These are phyloP conservation scores for Microsporum canis DNA, from an alignment of 2,329 filamentous ascomycete species.

Conservation along the genomic window DNA sequence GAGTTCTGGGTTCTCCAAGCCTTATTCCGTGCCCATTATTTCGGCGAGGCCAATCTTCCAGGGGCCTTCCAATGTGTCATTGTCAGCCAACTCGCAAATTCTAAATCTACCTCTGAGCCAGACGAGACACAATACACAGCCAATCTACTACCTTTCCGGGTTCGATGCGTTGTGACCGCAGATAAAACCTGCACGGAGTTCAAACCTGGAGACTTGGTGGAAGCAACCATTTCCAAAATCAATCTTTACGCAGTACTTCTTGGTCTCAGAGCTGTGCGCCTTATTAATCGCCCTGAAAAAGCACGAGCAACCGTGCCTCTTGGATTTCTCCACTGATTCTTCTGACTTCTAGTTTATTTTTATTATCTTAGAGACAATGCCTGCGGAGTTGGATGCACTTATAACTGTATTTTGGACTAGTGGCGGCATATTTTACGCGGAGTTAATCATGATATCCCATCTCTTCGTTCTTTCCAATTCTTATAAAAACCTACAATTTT, in stretches of 20 bases:
- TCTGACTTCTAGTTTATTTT: background rate
- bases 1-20: conserved; percentile 44
- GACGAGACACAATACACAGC: conserved; percentile 11
- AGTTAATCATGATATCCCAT: background rate
- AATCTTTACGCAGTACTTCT: conserved; percentile 15
- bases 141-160: conserved; percentile 15
- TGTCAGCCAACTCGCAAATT: conserved; percentile 23
- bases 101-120: conserved; percentile 8
- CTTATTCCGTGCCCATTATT: conserved; percentile 48
- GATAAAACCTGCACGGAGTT: conserved; percentile 7
- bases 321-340: conserved; percentile 7
- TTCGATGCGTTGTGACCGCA: conserved; percentile 14
- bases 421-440: background rate
- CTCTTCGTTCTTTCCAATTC: background rate
- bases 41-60: conserved; percentile 42
- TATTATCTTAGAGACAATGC: background rate
- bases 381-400: background rate
- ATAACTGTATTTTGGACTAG: background rate
- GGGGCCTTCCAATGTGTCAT: conserved; percentile 33
- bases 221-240: conserved; percentile 13
- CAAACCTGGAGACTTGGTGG: conserved; percentile 14
- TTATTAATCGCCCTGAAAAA: conserved; percentile 12
- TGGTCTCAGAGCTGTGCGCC: conserved; percentile 8
- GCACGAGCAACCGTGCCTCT: conserved; percentile 4
- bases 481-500: background rate